Conservation (phyloP, 2,329 filamentous ascomycete genomes). For the Aureobasidium sp. region DNA sequence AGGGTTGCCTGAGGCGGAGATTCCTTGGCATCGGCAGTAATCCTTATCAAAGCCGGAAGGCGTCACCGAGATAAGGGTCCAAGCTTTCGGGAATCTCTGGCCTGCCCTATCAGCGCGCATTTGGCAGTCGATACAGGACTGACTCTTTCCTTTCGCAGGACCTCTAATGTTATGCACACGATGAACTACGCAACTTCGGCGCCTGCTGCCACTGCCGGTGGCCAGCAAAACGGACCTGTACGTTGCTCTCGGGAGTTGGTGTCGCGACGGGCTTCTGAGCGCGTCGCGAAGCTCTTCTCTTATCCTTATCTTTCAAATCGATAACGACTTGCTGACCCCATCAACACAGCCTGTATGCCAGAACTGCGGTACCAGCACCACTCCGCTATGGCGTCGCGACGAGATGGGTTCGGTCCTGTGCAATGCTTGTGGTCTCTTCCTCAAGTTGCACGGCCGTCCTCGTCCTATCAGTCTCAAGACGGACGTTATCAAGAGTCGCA, state of each 20-base stretch:
- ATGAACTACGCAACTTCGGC: conserved; percentile 57
- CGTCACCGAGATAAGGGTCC: conserved; percentile 1
- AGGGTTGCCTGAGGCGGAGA: too few relatives aligned
- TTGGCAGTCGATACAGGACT: conserved; percentile 8
- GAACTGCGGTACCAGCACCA: conserved; percentile 93
- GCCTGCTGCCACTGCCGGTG: conserved; percentile 56
- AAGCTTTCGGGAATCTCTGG: not conserved
- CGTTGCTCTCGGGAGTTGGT: conserved; percentile 24
- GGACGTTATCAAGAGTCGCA: conserved; percentile 98
- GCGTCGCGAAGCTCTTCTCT: conserved; percentile 13
- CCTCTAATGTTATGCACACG: conserved; percentile 40
- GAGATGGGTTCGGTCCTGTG: conserved; percentile 92
- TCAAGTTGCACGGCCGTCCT: conserved; percentile 90
- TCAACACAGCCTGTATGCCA: conserved; percentile 79
- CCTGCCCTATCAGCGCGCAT: conserved; percentile 8
- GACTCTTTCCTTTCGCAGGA: conserved; percentile 23
- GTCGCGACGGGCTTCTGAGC: not conserved
- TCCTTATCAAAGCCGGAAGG: too few relatives aligned
- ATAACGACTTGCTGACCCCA: conserved; percentile 9
- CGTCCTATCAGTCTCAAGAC: conserved; percentile 96
- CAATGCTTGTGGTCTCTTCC: conserved; percentile 95
- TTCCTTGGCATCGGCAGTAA: too few relatives aligned
- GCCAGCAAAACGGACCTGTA: conserved; percentile 52
- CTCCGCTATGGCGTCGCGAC: conserved; percentile 94
- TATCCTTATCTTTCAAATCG: conserved; percentile 16